These are phyloP conservation scores for Flueggea neowawraea DNA, from an alignment of 441 rosid genomes.

Conservation along the genomic window DNA sequence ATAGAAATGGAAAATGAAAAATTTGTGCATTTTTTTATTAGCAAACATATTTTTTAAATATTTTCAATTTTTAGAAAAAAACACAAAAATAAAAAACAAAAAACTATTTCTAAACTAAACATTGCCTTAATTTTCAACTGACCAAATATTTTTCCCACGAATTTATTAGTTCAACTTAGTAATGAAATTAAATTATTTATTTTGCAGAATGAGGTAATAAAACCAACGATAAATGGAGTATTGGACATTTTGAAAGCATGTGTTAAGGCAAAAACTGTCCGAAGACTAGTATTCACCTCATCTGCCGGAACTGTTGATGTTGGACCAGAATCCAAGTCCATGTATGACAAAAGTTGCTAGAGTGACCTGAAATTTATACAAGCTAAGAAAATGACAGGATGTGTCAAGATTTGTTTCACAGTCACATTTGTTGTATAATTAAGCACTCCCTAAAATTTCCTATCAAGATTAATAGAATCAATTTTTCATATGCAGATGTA, in stretches of 20 bases:
- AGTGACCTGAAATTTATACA: slow-evolving; percentile 66
- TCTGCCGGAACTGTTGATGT: slow-evolving; percentile 93
- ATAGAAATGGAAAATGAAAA: no score
- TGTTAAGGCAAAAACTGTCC: slow-evolving; percentile 54
- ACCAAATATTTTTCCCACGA: no score
- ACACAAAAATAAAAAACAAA: no score
- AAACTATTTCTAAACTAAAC: no score
- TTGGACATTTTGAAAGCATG: slow-evolving; percentile 82
- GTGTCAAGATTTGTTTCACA: slow-evolving; percentile 42
- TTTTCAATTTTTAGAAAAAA: no score
- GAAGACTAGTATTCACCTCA: slow-evolving; percentile 70
- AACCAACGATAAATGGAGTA: slow-evolving; percentile 75
- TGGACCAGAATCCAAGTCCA: slow-evolving; percentile 42
- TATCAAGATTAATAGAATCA: not conserved
- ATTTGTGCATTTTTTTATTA: no score
- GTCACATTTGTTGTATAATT: no score
- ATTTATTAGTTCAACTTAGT: no score
- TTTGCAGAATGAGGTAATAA: slow-evolving; percentile 83
- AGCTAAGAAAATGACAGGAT: slow-evolving; percentile 77
- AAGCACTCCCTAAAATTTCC: no score
- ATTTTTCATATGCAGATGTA: slow-evolving; percentile 51
- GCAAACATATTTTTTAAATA: no score
- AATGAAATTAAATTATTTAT: no score
- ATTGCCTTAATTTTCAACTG: no score
- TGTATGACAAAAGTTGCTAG: slow-evolving; percentile 73